phyloP scores from a whole-genome alignment of 306 rosid genomes.

The Quercus gilva region DNA sequence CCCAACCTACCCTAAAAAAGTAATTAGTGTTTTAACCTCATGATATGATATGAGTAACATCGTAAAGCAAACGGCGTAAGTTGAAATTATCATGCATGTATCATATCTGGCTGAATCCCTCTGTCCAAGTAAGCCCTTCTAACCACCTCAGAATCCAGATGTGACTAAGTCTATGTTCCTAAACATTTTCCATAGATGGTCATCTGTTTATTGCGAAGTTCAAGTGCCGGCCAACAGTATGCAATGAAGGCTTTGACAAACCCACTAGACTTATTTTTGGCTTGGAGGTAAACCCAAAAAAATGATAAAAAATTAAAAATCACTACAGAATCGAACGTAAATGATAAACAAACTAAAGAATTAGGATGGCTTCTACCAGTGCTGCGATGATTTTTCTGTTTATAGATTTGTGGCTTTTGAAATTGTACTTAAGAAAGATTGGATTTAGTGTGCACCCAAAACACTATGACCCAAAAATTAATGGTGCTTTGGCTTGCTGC shows the following conservation, averaged over 20 bases:
- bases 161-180: no score
- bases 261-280: background rate
- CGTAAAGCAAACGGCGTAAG: rapidly evolving
- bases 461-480: no score
- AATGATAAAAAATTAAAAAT: background rate
- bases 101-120: no score
- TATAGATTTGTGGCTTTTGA: background rate
- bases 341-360: background rate
- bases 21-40: no score
- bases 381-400: background rate
- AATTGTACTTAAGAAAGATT: background rate
- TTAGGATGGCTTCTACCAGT: background rate
- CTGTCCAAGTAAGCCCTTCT: no score
- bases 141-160: no score
- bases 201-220: no score
- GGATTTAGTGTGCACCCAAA: background rate
- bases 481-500: no score
- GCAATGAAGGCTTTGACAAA: background rate
- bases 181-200: no score
- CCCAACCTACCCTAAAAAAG: rapidly evolving
- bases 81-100: rapidly evolving
- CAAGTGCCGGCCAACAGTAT: no score
- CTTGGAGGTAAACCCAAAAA: background rate
- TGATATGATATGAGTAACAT: no score
- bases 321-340: background rate